A percentile compares a stretch with the other conserved stretches of the same genome.
These are phyloP conservation scores for Epichloe typhina DNA, from an alignment of 2,329 filamentous ascomycete species.

Conservation along the genomic window DNA sequence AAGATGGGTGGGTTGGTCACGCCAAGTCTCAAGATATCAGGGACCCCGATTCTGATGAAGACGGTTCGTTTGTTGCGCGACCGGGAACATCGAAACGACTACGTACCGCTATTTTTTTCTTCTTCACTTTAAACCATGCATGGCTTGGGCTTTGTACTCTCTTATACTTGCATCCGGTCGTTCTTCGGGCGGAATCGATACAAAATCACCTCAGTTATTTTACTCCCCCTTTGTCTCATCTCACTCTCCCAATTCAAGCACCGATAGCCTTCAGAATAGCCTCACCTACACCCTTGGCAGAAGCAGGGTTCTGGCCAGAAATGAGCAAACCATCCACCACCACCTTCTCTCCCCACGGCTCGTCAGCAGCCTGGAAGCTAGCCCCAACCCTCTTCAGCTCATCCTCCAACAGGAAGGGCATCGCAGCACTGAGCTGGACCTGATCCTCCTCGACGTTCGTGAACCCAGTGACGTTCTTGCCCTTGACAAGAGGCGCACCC, in stretches of 20 bases:
- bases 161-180: too few relatives aligned
- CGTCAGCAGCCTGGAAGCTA: slow-evolving; percentile 40
- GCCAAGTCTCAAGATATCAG: too few relatives aligned
- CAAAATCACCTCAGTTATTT: too few relatives aligned
- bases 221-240: too few relatives aligned
- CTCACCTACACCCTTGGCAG: slow-evolving; percentile 36
- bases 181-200: too few relatives aligned
- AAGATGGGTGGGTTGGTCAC: too few relatives aligned
- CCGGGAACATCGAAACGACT: too few relatives aligned
- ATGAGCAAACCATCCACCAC: slow-evolving; percentile 39
- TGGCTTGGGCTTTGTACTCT: too few relatives aligned
- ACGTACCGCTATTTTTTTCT: too few relatives aligned
- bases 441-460: slow-evolving; percentile 43
- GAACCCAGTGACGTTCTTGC: slow-evolving; percentile 48
- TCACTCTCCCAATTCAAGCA: slow-evolving; percentile 2
- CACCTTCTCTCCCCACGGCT: slow-evolving; percentile 36
- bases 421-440: slow-evolving; percentile 31
- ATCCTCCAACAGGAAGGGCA: slow-evolving; percentile 48
- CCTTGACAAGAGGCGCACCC: slow-evolving; percentile 40
- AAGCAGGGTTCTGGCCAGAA: slow-evolving; percentile 45
- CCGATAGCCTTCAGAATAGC: slow-evolving; percentile 34
- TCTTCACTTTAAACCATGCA: too few relatives aligned
- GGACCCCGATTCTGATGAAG: too few relatives aligned
- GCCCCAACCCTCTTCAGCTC: slow-evolving; percentile 38
- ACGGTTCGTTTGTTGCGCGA: too few relatives aligned